Evolutionary conservation across 305 asterid genomes (phyloP), one percentile per base, ranked within the genome.

Genomic region (Fraxinus angustifolia): DNA sequence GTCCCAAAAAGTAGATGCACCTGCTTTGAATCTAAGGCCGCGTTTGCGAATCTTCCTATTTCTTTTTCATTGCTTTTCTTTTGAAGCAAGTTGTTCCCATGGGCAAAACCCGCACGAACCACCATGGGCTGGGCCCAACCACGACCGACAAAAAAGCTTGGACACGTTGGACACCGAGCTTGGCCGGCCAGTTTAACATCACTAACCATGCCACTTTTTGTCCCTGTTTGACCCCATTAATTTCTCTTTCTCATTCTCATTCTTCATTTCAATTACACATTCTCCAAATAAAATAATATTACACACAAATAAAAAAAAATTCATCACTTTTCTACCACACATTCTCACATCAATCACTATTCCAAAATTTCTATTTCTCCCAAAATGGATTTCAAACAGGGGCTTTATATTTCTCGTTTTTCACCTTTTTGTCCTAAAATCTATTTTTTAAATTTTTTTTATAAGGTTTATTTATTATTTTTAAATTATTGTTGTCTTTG

Each of bases 1-100:
- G 88, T 81, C 83, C 90, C 90, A 67, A 87, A 85, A 71, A 77
- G 87, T 83, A 78, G 86, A 68, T 58, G 76, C 84, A 85, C 83
- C 65, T 78, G 82, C 88, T 84, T 83, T 83, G 40, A 48, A 77
- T 75, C 60, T 62, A 82, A 85, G 81, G 77, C 83, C 82, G 76
- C 77, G 87, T 87, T 83, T 81, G 84, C 77, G 68, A 28, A 78
- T 56, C 79, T 71, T 80, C 48, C 8, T 12, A 45, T 45, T 45
- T 45, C 56, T 45, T 42, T 42, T 45, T 17, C 31, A 60, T 21
- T 8, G 31, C 71, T 21, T 60, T 60, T 21, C 71, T 21, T 60
- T 7, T 8, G 12, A 8, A 23, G 34, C 16, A 17, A 65, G 72
- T 26, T 65, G 72, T n/a, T 10, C 72, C 35, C 16, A 8, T 8